These are phyloP conservation scores for Dryas alaskensis DNA, from an alignment of 306 rosid genomes.

Conservation along the genomic window DNA sequence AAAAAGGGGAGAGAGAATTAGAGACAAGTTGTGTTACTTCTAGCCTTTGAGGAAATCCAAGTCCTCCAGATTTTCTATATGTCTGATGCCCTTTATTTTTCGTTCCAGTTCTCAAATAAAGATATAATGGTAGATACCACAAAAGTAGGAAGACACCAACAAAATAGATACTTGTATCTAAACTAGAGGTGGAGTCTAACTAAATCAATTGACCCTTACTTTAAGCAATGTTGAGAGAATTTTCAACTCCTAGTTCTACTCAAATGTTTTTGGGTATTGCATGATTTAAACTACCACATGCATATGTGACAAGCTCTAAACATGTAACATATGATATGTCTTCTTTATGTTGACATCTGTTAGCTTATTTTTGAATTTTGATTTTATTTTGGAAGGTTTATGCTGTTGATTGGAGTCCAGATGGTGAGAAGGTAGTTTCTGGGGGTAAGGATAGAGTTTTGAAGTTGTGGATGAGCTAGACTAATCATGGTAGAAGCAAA, in stretches of 20 bases:
- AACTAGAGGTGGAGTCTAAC: neutral
- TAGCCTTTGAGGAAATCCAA: neutral
- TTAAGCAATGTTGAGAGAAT: neutral
- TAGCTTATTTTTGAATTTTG: constrained; percentile 10
- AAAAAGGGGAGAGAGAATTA: neutral
- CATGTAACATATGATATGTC: neutral
- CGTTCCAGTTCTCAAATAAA: neutral
- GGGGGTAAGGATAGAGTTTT: constrained; percentile 95
- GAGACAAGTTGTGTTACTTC: neutral
- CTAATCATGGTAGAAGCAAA: neutral
- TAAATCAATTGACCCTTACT: neutral
- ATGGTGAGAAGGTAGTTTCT: constrained; percentile 94
- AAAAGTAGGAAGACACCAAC: neutral
- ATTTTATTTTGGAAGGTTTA: constrained; percentile 53
- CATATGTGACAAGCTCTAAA: neutral
- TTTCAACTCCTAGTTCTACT: neutral
- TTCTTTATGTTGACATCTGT: neutral
- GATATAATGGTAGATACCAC: neutral
- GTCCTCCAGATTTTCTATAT: too few species aligned
- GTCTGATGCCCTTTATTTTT: too few species aligned
- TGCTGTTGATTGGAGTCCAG: constrained; percentile 97
- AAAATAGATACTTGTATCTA: neutral
- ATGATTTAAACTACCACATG: neutral
- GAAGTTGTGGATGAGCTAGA: constrained; percentile 95
- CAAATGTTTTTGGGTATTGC: neutral